These are phyloP conservation scores for Mariannaea sp. DNA, from an alignment of 2,329 filamentous ascomycete genomes.

Conservation along the genomic window DNA sequence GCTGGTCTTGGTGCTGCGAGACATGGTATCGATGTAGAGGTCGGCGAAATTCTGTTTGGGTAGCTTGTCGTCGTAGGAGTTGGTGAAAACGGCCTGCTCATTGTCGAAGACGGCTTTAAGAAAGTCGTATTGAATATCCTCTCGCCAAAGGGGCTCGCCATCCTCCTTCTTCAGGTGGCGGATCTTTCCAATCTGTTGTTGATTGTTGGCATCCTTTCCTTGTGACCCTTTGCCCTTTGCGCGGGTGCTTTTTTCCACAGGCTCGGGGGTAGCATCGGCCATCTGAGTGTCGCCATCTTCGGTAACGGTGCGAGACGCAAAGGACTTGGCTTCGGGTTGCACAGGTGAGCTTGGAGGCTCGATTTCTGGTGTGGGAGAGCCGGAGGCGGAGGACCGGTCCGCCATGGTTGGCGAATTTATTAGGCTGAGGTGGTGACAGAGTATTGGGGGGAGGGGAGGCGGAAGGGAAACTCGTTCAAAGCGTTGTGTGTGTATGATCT, in stretches of 20 bases:
- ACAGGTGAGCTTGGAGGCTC: conserved; percentile 54
- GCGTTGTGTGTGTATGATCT: conserved; percentile 20
- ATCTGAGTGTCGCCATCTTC: conserved; percentile 55
- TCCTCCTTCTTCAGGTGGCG: conserved; percentile 87
- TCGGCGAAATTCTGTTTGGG: conserved; percentile 82
- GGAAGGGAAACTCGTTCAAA: conserved; percentile 11
- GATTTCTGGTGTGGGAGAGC: conserved; percentile 50
- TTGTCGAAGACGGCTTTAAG: conserved; percentile 80
- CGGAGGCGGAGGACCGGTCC: conserved; percentile 46
- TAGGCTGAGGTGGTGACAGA: conserved; percentile 5
- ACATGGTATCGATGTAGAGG: conserved; percentile 98
- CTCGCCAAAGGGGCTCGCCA: conserved; percentile 83
- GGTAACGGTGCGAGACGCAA: conserved; percentile 50
- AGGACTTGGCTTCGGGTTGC: conserved; percentile 51
- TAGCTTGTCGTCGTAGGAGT: conserved; percentile 73
- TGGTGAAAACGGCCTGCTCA: conserved; percentile 78
- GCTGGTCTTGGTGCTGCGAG: conserved; percentile 97
- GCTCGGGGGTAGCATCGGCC: conserved; percentile 51
- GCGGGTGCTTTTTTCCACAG: conserved; percentile 46
- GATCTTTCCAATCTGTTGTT: conserved; percentile 67
- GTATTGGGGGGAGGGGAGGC: neutral
- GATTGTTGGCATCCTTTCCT: conserved; percentile 43
- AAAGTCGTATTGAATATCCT: conserved; percentile 89
- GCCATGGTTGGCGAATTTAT: conserved; percentile 41
- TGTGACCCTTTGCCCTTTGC: conserved; percentile 44